phyloP scores from a whole-genome alignment of 371 early-diverging fungal genomes.

The Rhizopus arrhizus region DNA sequence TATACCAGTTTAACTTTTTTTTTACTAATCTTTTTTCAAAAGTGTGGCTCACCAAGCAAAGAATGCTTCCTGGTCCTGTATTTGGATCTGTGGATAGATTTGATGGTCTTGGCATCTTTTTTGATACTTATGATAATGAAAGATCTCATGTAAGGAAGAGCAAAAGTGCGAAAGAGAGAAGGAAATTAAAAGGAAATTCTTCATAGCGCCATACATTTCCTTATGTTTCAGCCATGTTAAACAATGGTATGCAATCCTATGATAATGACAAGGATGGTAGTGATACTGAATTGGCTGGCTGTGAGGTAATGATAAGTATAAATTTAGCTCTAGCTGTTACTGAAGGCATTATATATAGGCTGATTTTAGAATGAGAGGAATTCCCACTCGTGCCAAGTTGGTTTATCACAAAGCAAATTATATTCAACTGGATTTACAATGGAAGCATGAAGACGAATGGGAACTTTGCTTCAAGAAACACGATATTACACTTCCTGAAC shows the following conservation, averaged over 20 bases:
- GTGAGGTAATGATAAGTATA: conserved; percentile 51
- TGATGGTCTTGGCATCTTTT: conserved; percentile 91
- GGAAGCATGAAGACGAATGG: conserved; percentile 71
- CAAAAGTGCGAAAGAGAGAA: background rate
- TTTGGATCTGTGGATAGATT: conserved; percentile 90
- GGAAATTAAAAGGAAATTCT: no score
- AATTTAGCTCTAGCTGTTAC: background rate
- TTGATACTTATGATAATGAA: conserved; percentile 95
- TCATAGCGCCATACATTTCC: conserved; percentile 56
- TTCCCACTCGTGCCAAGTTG: conserved; percentile 74
- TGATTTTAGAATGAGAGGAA: conserved; percentile 73
- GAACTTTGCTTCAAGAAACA: conserved; percentile 77
- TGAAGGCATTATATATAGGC: conserved; percentile 32
- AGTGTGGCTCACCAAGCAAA: conserved; percentile 56
- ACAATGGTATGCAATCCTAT: conserved; percentile 85
- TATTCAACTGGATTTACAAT: conserved; percentile 66
- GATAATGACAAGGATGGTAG: conserved; percentile 85
- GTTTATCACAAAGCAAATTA: conserved; percentile 75
- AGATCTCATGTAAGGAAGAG: conserved; percentile 65
- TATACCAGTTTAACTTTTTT: background rate
- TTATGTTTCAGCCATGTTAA: conserved; percentile 89
- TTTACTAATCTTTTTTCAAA: background rate
- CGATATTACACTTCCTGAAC: conserved; percentile 74
- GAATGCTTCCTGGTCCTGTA: conserved; percentile 71
- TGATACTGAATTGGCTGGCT: conserved; percentile 65